phyloP scores from a whole-genome alignment of 2,329 filamentous ascomycete genomes.

The Pseudogymnoascus sp. region DNA sequence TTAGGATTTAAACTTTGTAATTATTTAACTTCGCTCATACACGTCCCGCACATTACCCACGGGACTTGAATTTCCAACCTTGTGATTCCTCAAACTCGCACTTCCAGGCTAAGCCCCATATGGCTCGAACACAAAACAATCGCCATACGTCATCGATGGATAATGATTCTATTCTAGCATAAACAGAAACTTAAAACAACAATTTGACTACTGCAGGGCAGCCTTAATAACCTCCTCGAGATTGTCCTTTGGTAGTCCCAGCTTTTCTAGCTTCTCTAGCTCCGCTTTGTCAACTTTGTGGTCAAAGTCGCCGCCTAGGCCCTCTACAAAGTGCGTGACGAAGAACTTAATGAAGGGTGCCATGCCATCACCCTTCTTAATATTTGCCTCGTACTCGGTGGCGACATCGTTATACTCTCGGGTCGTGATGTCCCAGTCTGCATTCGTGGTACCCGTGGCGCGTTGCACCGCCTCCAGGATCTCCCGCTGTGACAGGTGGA shows the following conservation, averaged over 20 bases:
- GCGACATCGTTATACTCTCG: background rate
- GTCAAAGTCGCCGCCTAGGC: background rate
- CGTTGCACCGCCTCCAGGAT: conserved; percentile 32
- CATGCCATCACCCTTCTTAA: conserved; percentile 5
- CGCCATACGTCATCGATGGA: no score
- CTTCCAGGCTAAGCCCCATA: no score
- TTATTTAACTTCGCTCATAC: no score
- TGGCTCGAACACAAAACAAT: no score
- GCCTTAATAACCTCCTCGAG: background rate
- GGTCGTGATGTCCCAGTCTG: conserved; percentile 19
- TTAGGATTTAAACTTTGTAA: no score
- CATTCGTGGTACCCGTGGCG: conserved; percentile 20
- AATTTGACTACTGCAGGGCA: background rate
- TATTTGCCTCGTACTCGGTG: background rate
- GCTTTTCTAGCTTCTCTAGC: conserved; percentile 1
- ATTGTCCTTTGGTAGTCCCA: background rate
- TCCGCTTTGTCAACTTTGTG: background rate
- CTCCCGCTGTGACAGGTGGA: conserved; percentile 40
- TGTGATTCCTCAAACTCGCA: no score
- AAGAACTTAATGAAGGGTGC: conserved; percentile 4
- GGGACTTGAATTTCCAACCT: no score
- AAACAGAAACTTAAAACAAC: no score
- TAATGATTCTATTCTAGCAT: no score
- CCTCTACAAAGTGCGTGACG: conserved; percentile 1
- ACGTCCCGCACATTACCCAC: no score